Percentiles rank a stretch among this genome's conserved stretches.
Evolutionary conservation across 1,139 yeast genomes (phyloP).

Genomic region (Neolecta irregularis): DNA sequence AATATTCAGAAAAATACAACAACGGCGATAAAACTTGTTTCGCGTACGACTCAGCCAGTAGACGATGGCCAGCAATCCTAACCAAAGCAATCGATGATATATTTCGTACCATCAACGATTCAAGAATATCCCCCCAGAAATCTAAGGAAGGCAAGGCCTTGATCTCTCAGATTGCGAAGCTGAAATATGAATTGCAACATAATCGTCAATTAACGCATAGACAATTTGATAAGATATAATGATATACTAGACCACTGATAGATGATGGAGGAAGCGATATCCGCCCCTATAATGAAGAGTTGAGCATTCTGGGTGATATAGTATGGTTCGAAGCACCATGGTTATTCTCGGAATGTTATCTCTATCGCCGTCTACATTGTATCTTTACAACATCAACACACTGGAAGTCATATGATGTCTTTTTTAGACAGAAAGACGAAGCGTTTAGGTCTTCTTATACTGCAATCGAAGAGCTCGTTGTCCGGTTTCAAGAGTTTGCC

Average conservation of each 20-base stretch:
- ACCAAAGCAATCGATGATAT: constrained; percentile 53
- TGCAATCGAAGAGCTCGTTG: constrained; percentile 73
- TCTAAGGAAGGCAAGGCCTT: constrained; percentile 25
- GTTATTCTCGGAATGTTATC: constrained; percentile 72
- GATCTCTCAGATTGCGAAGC: constrained; percentile 23
- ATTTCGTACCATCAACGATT: constrained; percentile 21
- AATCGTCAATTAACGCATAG: constrained; percentile 19
- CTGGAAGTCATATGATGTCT: constrained; percentile 58
- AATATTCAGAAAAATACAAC: constrained; percentile 18
- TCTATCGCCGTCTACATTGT: constrained; percentile 51
- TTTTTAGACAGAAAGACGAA: constrained; percentile 48
- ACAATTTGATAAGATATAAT: constrained; percentile 8
- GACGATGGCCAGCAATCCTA: constrained; percentile 72
- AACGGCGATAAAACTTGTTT: constrained; percentile 63
- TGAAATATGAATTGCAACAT: constrained; percentile 22
- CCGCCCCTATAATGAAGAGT: constrained; percentile 25
- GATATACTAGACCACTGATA: constrained; percentile 14
- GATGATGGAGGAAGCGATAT: constrained; percentile 20
- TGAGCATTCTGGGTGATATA: constrained; percentile 28
- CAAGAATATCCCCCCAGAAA: constrained; percentile 13
- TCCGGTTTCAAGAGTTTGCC: constrained; percentile 42
- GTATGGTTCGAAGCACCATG: constrained; percentile 88
- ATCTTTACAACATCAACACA: constrained; percentile 28
- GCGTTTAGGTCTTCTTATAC: constrained; percentile 60
- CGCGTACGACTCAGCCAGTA: constrained; percentile 61